phyloP scores from a whole-genome alignment of 2,329 filamentous ascomycete genomes.

The Exophiala phaeomuriformis region DNA sequence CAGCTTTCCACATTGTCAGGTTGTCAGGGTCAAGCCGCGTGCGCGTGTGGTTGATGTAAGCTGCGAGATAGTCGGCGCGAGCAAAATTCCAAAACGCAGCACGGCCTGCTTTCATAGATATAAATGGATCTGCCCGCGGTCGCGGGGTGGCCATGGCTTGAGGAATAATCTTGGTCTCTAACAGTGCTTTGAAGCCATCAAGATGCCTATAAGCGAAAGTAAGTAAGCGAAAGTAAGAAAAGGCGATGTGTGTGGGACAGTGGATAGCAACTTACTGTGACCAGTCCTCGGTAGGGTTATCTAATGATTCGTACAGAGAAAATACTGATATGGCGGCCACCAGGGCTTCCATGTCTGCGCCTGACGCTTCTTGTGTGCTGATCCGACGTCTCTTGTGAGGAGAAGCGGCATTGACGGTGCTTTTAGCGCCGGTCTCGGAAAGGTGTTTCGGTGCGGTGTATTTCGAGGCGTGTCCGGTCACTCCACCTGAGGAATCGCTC shows the following conservation, averaged over 20 bases:
- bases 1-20: slow-evolving; percentile 56
- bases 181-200: slow-evolving; percentile 57
- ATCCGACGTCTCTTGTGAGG: slow-evolving; percentile 37
- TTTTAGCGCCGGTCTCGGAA: slow-evolving; percentile 8
- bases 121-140: slow-evolving; percentile 16
- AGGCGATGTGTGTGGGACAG: not conserved
- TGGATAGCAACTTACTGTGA: slow-evolving; percentile 34
- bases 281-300: slow-evolving; percentile 57
- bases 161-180: slow-evolving; percentile 38
- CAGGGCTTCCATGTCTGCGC: slow-evolving; percentile 49
- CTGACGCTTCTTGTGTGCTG: slow-evolving; percentile 13
- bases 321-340: slow-evolving; percentile 60
- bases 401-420: not conserved
- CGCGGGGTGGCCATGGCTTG: slow-evolving; percentile 30
- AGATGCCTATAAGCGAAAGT: slow-evolving; percentile 40
- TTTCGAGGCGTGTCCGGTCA: slow-evolving; percentile 16
- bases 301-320: slow-evolving; percentile 62
- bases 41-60: slow-evolving; percentile 55
- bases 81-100: slow-evolving; percentile 63
- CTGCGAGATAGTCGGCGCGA: slow-evolving; percentile 57
- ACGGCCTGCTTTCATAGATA: slow-evolving; percentile 48
- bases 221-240: not conserved
- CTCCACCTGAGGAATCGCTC: slow-evolving; percentile 21
- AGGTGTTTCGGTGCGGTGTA: slow-evolving; percentile 10
- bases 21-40: slow-evolving; percentile 58